Evolutionary conservation across 2,329 filamentous ascomycete genomes (phyloP), one percentile per base, ranked within the genome.

Genomic region (Cladophialophora exuberans): DNA sequence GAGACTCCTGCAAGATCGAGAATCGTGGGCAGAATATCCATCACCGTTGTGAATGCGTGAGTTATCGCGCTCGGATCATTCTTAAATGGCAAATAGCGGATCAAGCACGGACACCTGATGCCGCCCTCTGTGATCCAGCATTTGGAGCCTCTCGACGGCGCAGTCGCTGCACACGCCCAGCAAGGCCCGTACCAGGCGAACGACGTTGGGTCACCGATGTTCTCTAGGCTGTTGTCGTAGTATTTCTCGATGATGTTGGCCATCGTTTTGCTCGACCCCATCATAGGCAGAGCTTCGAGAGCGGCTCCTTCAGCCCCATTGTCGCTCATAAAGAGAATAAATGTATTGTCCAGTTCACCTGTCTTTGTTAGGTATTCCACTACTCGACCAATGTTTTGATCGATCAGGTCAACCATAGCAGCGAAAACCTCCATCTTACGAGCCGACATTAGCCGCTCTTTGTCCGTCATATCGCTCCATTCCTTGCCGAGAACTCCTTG

Each of bases 151-250:
- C 66, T 23, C 69, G 73, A 56, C 63, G 69, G 35, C 9, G 76
- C 76, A 0, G 76, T 78, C 2, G 75, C 70, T 4, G 76, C 76
- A 61, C 75, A 72, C 1, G 76, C 76, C 75, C 76, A 78, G 4
- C 71, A 70, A 2, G 75, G 72, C 11, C 77, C 76, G 52, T 78
- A 79, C 76, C 76, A 79, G 50, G 77, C 72, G 58, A 77, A 79
- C 44, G 69, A 72, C 62, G 76, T 69, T 4, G 66, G 67, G 13
- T 70, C 67, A 15, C 76, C 76, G 9, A 79, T 67, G 47, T 79
- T 79, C 6, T 77, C 75, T 15, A 77, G 66, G 2, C 63, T 65
- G 62, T 79, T 78, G 64, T 78, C 68, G 63, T 78, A 77, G 66
- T 77, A 78, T 48, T 72, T 74, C 51, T 72, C 57, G 31, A 77